Conservation (phyloP, 768 basidiomycete species). For the Pleurotus giganteus region DNA sequence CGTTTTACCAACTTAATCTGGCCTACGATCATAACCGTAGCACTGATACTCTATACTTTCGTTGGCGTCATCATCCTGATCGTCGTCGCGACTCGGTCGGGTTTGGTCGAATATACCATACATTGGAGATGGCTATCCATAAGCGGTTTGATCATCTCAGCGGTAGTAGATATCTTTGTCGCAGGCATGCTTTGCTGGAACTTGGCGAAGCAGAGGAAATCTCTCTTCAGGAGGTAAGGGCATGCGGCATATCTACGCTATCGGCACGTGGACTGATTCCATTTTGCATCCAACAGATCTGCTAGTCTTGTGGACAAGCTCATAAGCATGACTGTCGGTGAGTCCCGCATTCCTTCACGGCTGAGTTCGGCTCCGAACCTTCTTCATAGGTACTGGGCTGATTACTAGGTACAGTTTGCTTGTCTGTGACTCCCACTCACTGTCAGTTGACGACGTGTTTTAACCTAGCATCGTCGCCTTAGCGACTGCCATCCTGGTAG, state of each 20-base stretch:
- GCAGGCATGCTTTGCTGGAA: slow-evolving; percentile 30
- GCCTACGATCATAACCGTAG: background rate
- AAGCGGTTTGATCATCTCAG: slow-evolving; percentile 24
- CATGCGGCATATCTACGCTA: background rate
- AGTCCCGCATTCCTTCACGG: background rate
- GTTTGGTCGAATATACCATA: slow-evolving; percentile 16
- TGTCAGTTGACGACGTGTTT: no score
- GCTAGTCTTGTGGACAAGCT: background rate
- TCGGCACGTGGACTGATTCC: background rate
- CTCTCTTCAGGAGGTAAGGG: slow-evolving; percentile 14
- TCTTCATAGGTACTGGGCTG: background rate
- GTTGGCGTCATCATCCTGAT: slow-evolving; percentile 26
- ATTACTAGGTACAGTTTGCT: background rate
- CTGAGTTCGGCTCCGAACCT: background rate
- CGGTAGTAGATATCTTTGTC: slow-evolving; percentile 28
- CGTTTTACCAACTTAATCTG: background rate
- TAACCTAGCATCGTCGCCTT: background rate
- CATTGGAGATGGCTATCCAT: slow-evolving; percentile 31
- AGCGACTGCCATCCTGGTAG: background rate
- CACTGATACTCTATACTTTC: slow-evolving; percentile 18
- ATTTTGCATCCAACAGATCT: background rate
- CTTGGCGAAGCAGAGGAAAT: slow-evolving; percentile 20
- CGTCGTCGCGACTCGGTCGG: slow-evolving; percentile 17
- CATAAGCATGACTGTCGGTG: background rate
- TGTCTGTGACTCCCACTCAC: background rate